Base-by-base conservation (phyloP, 805 yeast genomes). In the Starmerella apis region DNA sequence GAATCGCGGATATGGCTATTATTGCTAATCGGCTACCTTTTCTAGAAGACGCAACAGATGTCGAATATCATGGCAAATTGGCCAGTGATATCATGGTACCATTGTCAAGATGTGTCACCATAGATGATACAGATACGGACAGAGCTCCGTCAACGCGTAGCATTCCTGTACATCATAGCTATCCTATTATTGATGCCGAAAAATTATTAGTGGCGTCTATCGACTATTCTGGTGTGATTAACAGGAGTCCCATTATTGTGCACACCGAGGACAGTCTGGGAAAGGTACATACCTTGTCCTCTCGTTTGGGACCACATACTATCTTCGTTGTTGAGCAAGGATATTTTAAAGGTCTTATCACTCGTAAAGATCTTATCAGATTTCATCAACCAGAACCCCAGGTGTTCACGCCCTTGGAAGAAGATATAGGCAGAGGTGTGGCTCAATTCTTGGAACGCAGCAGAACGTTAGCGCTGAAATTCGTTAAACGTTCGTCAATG, bases 1-100 rank as follows among this genome's bases (percentile, higher is more conserved):
- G 97, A 1, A 90, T 92, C 53, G 96, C 98, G 0, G 98, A 92
- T 63, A 94, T 86, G 65, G 88, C 88, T 85, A 87, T 94, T 54
- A 68, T 71, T 35, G 83, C 85, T 59, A 88, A 87, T 66, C 96
- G 96, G 0, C 72, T 85, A 43, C 98, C 99, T 0, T 77, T 77
- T 51, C 73, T 90, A 24, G 82, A 82, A 59, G 88, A 81, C 55
- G 86, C 81, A 41, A 68, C 68, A 16, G 79, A 81, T 60, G 77
- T 74, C 32, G 71, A 68, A 8, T 66, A 65, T 18, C 37, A 47
- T 18, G 33, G 27, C 19, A 16, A 20, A 20, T 11, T 6, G 1
- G 76, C 76, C 0, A 65, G 68, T 9, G 83, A 76, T 46, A 77
- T 90, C 4, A 86, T 87, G 94, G 68, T 81, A 1, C 65, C 62